A percentile compares a stretch with the other conserved stretches of the same genome.
phyloP scores from a whole-genome alignment of 176 grass and related monocot species.

The Oryza glaberrima region DNA sequence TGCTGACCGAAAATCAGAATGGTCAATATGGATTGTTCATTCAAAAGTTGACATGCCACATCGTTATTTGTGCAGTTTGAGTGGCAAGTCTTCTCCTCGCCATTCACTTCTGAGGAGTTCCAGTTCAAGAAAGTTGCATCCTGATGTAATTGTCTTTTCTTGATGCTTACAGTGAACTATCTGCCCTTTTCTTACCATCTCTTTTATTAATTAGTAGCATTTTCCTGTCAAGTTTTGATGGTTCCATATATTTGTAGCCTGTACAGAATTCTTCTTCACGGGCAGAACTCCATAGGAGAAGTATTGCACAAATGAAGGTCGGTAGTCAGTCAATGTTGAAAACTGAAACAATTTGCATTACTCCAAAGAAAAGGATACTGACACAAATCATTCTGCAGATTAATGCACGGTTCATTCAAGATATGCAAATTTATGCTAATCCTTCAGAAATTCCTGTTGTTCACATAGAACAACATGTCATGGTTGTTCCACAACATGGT shows the following conservation, averaged over 20 bases:
- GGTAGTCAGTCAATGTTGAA: constrained; percentile 36
- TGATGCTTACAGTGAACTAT: constrained; percentile 29
- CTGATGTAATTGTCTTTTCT: constrained; percentile 63
- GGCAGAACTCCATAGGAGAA: constrained; percentile 88
- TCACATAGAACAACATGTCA: constrained; percentile 85
- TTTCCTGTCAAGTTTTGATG: constrained; percentile 32
- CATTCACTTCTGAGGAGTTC: constrained; percentile 69
- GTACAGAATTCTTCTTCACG: constrained; percentile 64
- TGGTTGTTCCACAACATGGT: constrained; percentile 73
- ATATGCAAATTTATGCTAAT: constrained; percentile 93
- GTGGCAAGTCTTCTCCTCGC: constrained; percentile 67
- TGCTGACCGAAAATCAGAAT: constrained; percentile 75
- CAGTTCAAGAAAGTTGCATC: constrained; percentile 53
- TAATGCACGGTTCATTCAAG: constrained; percentile 64
- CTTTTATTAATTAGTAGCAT: background rate
- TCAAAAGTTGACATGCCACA: constrained; percentile 88
- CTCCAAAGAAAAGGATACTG: constrained; percentile 20
- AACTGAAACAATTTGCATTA: background rate
- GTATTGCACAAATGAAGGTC: constrained; percentile 94
- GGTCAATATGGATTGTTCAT: constrained; percentile 96
- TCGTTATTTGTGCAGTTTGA: constrained; percentile 65
- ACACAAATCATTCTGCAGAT: constrained; percentile 61
- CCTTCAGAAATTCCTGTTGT: constrained; percentile 90
- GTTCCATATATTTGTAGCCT: constrained; percentile 61
- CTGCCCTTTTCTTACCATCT: background rate